Conservation (phyloP, 2,329 filamentous ascomycete species). For the Trichoderma hamatum region DNA sequence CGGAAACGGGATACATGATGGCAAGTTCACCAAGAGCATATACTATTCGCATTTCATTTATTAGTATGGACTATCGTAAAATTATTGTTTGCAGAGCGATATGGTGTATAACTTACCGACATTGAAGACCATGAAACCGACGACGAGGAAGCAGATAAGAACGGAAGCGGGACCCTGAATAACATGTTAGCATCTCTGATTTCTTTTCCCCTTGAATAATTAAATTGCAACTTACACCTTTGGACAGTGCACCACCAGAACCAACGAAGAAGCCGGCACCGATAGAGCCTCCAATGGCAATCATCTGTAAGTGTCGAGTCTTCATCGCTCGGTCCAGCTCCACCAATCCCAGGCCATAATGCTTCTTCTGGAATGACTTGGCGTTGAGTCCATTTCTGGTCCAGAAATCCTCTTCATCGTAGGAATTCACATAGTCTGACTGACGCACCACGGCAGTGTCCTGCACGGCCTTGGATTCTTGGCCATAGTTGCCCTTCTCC, state of each 20-base stretch:
- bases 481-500: conserved; percentile 2
- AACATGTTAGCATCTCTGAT: background rate
- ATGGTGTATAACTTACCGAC: conserved; percentile 41
- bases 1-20: conserved; percentile 64
- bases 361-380: conserved; percentile 42
- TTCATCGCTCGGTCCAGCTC: conserved; percentile 55
- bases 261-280: conserved; percentile 67
- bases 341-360: conserved; percentile 37
- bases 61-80: background rate
- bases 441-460: background rate
- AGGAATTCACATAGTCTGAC: conserved; percentile 28
- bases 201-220: background rate
- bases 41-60: conserved; percentile 40
- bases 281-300: conserved; percentile 64
- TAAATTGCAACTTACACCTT: conserved; percentile 47
- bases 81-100: background rate
- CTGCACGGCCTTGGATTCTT: background rate
- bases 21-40: conserved; percentile 64
- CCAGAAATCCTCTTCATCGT: conserved; percentile 39
- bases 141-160: conserved; percentile 56
- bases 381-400: conserved; percentile 43
- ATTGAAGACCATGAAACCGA: conserved; percentile 64
- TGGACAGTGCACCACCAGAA: conserved; percentile 56
- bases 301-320: conserved; percentile 63
- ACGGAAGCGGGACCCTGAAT: conserved; percentile 45